phyloP scores from a whole-genome alignment of 140 eudicot genomes.

The Oenanthe javanica region DNA sequence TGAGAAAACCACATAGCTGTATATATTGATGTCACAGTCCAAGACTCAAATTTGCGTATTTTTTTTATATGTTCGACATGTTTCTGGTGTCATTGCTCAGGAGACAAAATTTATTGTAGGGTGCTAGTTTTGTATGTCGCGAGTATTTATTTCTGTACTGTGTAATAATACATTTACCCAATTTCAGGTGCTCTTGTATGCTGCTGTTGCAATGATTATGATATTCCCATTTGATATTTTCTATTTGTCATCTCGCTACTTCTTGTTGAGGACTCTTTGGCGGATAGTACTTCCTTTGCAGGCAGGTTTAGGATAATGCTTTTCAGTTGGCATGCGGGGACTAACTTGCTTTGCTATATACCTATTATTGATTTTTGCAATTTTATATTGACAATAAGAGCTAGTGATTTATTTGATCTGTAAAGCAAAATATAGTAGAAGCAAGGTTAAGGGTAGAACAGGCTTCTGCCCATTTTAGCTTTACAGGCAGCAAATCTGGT shows the following conservation, averaged over 20 bases:
- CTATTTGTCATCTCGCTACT: constrained; percentile 88
- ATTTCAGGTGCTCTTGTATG: constrained; percentile 83
- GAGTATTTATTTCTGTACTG: background rate
- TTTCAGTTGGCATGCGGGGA: background rate
- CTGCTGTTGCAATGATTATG: constrained; percentile 58
- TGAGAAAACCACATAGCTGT: background rate
- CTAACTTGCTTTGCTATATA: background rate
- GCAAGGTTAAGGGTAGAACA: background rate
- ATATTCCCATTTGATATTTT: constrained; percentile 93
- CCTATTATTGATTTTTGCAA: background rate
- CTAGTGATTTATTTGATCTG: background rate
- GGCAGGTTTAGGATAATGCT: constrained; percentile 55
- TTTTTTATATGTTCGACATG: background rate
- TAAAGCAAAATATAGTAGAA: background rate
- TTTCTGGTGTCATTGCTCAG: background rate
- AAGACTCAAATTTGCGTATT: background rate
- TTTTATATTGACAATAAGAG: background rate
- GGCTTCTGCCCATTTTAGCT: background rate
- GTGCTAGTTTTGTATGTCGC: background rate
- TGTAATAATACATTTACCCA: background rate
- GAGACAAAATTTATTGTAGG: background rate
- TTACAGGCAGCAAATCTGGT: background rate
- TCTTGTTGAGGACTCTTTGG: constrained; percentile 82
- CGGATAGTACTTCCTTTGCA: constrained; percentile 80
- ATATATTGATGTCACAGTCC: background rate